A percentile compares a stretch with the other conserved stretches of the same genome.
phyloP scores from a whole-genome alignment of 371 early-diverging fungal species.

The Parasitella parasitica region DNA sequence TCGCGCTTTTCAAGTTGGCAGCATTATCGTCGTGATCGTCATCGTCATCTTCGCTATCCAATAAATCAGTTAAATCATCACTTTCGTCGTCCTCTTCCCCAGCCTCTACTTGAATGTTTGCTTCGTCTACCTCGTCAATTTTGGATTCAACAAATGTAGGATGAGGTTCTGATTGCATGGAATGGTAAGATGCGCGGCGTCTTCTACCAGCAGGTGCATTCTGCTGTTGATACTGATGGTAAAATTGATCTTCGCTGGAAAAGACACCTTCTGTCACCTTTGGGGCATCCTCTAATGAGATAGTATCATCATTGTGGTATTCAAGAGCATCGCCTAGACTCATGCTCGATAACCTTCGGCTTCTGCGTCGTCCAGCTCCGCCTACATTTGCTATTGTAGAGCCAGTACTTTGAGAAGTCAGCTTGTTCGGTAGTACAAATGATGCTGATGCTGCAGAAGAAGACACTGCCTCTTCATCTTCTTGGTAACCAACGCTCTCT shows the following conservation, averaged over 20 bases:
- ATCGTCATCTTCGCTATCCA: constrained; percentile 18
- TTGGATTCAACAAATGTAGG: constrained; percentile 27
- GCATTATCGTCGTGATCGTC: not conserved
- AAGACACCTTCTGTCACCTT: constrained; percentile 23
- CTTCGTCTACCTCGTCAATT: constrained; percentile 27
- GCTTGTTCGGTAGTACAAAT: not conserved
- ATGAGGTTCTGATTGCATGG: constrained; percentile 28
- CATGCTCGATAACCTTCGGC: constrained; percentile 15
- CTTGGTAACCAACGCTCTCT: constrained; percentile 42
- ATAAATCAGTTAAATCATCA: constrained; percentile 20
- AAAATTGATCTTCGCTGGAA: constrained; percentile 26
- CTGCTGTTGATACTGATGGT: constrained; percentile 30
- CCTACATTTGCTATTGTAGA: constrained; percentile 2
- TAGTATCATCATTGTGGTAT: constrained; percentile 9
- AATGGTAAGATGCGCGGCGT: constrained; percentile 25
- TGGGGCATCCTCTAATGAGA: constrained; percentile 18
- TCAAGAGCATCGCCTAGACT: constrained; percentile 15
- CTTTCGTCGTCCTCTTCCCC: constrained; percentile 3
- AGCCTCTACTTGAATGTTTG: constrained; percentile 6
- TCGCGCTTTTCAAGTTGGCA: not conserved
- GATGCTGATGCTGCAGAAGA: not conserved
- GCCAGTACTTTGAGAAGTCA: constrained; percentile 6
- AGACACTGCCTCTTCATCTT: constrained; percentile 5
- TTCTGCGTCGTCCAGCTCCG: constrained; percentile 8
- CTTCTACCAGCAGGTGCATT: constrained; percentile 2